Evolutionary conservation across 805 yeast species (phyloP).

Genomic region (Candida hungchunana): DNA sequence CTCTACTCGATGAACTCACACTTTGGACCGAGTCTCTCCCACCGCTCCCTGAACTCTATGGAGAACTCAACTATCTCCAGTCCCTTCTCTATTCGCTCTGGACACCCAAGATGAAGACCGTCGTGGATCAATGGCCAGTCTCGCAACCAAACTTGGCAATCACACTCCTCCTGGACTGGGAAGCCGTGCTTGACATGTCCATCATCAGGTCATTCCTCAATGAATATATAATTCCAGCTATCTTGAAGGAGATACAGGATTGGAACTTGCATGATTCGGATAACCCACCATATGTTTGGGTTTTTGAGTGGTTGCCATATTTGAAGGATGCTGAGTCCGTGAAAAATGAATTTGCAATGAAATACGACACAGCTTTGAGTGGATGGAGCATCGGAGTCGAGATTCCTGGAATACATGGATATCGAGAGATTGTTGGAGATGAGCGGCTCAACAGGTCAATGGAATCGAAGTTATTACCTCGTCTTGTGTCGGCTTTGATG

Average conservation of each 20-base stretch:
- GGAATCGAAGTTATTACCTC: conserved; percentile 21
- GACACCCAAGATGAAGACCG: conserved; percentile 30
- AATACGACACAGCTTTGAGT: conserved; percentile 20
- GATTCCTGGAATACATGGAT: conserved; percentile 25
- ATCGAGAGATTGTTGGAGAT: conserved; percentile 32
- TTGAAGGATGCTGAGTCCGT: conserved; percentile 18
- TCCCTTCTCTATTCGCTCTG: conserved; percentile 33
- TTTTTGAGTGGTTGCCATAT: conserved; percentile 37
- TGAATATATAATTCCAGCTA: conserved; percentile 34
- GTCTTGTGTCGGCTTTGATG: conserved; percentile 11
- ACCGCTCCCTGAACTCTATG: conserved; percentile 3
- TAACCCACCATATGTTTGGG: conserved; percentile 28
- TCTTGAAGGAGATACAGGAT: conserved; percentile 29
- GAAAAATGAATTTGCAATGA: conserved; percentile 20
- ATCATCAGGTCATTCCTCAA: conserved; percentile 28
- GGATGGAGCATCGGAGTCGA: conserved; percentile 15
- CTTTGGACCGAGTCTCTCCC: conserved; percentile 25
- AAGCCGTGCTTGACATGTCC: conserved; percentile 29
- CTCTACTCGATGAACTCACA: conserved; percentile 28
- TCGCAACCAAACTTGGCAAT: conserved; percentile 37
- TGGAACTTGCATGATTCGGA: conserved; percentile 30
- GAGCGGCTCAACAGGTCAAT: conserved; percentile 19
- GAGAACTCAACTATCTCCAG: conserved; percentile 29
- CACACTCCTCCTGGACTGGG: conserved; percentile 39
- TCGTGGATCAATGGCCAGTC: conserved; percentile 35